These are phyloP conservation scores for Cyclocybe cylindracea DNA, from an alignment of 768 basidiomycete genomes.

Conservation along the genomic window DNA sequence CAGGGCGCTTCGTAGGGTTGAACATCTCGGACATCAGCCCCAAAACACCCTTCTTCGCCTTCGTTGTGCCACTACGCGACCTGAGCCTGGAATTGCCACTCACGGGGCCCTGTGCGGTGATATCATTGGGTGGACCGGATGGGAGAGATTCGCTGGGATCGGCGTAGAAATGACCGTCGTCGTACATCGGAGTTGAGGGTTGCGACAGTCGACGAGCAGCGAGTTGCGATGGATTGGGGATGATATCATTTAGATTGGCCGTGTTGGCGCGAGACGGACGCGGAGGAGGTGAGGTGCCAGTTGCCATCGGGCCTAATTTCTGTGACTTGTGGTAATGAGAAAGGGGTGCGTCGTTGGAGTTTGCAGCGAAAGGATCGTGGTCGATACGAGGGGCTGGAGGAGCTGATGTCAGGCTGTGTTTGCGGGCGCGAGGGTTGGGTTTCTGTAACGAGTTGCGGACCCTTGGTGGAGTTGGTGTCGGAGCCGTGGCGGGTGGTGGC, in stretches of 20 bases:
- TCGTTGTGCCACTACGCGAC: constrained; percentile 51
- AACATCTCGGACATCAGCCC: constrained; percentile 73
- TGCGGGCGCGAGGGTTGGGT: constrained; percentile 51
- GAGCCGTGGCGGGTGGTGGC: constrained; percentile 22
- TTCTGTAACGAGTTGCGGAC: constrained; percentile 66
- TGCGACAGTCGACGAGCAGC: constrained; percentile 54
- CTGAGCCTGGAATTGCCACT: constrained; percentile 26
- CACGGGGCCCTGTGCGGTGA: constrained; percentile 21
- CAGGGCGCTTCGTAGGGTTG: constrained; percentile 72
- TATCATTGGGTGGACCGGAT: constrained; percentile 31
- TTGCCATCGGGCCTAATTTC: constrained; percentile 34
- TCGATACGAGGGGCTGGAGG: constrained; percentile 40
- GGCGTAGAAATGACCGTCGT: constrained; percentile 44
- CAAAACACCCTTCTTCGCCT: constrained; percentile 69
- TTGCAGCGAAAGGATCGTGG: constrained; percentile 60
- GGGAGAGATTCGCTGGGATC: constrained; percentile 46
- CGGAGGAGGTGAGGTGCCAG: constrained; percentile 60
- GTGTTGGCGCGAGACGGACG: constrained; percentile 87
- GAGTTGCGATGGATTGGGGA: constrained; percentile 42
- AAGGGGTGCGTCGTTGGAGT: constrained; percentile 32
- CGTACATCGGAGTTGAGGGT: constrained; percentile 35
- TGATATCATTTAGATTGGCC: constrained; percentile 76
- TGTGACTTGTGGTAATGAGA: constrained; percentile 26
- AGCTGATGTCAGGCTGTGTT: constrained; percentile 48
- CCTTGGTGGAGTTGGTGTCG: constrained; percentile 31